phyloP scores from a whole-genome alignment of 768 basidiomycete species.

The Russula dissimulans region DNA sequence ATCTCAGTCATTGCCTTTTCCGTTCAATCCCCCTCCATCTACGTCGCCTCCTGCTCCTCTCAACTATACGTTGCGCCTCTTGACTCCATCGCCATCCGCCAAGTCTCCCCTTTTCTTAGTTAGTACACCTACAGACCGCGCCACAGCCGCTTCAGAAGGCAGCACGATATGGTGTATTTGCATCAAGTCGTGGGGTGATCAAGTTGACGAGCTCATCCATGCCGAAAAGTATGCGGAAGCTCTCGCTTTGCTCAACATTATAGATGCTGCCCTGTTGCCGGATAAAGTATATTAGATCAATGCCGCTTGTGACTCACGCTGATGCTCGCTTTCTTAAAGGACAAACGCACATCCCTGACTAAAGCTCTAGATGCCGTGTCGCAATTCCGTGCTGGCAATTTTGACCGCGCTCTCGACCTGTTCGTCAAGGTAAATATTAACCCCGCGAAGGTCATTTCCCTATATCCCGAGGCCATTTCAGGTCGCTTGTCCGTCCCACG shows the following conservation, averaged over 20 bases:
- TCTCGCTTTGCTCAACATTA: conserved; percentile 61
- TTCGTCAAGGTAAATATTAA: conserved; percentile 86
- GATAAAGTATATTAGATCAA: conserved; percentile 45
- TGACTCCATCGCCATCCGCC: conserved; percentile 44
- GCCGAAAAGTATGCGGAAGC: conserved; percentile 68
- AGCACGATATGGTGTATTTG: conserved; percentile 67
- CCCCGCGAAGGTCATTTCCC: conserved; percentile 85
- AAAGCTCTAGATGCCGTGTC: conserved; percentile 71
- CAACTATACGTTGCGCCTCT: conserved; percentile 52
- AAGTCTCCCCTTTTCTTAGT: conserved; percentile 54
- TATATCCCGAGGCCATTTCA: conserved; percentile 76
- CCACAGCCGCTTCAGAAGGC: conserved; percentile 56
- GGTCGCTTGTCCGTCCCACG: conserved; percentile 65
- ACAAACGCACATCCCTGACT: conserved; percentile 46
- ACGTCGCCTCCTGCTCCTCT: conserved; percentile 22
- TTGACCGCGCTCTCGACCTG: conserved; percentile 72
- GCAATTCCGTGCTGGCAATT: conserved; percentile 60
- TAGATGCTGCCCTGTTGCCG: conserved; percentile 48
- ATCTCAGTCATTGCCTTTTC: conserved; percentile 56
- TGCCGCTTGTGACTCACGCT: neutral
- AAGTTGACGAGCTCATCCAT: conserved; percentile 75
- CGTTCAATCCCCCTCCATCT: conserved; percentile 36
- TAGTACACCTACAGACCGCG: conserved; percentile 67
- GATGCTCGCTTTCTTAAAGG: conserved; percentile 29
- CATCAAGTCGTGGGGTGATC: conserved; percentile 68